phyloP scores from a whole-genome alignment of 208 protist genomes.

The Novymonas esmeraldas region DNA sequence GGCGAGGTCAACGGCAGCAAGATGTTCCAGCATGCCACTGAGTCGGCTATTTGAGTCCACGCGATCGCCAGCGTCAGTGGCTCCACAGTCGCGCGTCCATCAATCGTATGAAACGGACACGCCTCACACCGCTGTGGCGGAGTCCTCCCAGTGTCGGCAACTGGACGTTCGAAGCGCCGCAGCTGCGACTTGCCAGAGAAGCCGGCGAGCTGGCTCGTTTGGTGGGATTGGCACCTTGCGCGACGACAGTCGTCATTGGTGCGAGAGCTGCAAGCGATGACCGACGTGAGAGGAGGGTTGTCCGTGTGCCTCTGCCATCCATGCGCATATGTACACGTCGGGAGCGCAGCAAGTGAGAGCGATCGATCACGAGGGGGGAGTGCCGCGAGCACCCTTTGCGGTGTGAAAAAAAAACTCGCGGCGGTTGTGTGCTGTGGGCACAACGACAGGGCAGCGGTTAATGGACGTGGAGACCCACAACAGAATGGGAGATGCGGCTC shows the following conservation, averaged over 20 bases:
- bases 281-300: background rate
- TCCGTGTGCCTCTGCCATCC: slow-evolving; percentile 19
- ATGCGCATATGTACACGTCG: slow-evolving; percentile 38
- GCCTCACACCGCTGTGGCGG: background rate
- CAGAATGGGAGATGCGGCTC: too few species aligned
- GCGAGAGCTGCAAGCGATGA: slow-evolving; percentile 16
- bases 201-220: background rate
- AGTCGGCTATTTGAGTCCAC: slow-evolving; percentile 74
- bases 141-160: background rate
- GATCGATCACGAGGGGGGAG: too few species aligned
- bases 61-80: slow-evolving; percentile 54
- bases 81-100: slow-evolving; percentile 60
- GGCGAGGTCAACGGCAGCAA: slow-evolving; percentile 60
- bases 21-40: slow-evolving; percentile 59
- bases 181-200: background rate
- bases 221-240: background rate
- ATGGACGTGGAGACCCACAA: too few species aligned
- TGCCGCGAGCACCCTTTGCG: too few species aligned
- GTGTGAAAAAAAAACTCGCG: too few species aligned
- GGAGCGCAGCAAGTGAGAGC: too few species aligned
- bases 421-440: too few species aligned
- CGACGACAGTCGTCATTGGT: slow-evolving; percentile 11
- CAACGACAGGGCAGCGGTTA: too few species aligned
- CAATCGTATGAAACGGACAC: slow-evolving; percentile 71
- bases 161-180: background rate